These are phyloP conservation scores for Colletotrichum sp. DNA, from an alignment of 2,329 filamentous ascomycete genomes.

Conservation along the genomic window DNA sequence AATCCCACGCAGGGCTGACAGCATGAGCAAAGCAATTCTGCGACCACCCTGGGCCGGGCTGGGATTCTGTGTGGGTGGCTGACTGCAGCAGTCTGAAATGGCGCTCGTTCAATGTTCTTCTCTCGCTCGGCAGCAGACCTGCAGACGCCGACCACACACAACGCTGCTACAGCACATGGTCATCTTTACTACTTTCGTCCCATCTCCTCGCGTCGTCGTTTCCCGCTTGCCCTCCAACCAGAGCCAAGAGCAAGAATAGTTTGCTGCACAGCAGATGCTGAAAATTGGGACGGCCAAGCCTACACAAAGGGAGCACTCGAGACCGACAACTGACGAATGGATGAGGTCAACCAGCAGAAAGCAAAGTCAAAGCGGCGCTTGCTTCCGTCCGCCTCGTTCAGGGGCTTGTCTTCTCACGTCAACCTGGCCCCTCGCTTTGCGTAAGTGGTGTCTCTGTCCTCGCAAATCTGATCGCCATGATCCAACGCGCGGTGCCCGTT, in stretches of 20 bases:
- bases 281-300: background rate
- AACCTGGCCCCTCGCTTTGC: background rate
- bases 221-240: background rate
- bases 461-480: background rate
- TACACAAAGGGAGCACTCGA: background rate
- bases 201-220: background rate
- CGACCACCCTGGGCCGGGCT: background rate
- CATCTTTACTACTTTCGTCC: background rate
- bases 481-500: background rate
- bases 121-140: background rate
- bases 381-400: background rate
- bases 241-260: slow-evolving; percentile 9
- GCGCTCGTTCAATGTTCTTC: background rate
- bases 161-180: background rate
- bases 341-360: background rate
- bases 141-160: background rate
- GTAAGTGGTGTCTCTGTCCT: background rate
- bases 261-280: background rate
- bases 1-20: slow-evolving; percentile 17
- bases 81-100: background rate
- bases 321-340: background rate
- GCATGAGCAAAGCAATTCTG: slow-evolving; percentile 3
- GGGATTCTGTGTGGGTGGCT: background rate
- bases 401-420: background rate
- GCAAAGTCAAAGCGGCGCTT: background rate